Percentiles rank a stretch among this genome's conserved stretches.
phyloP scores from a whole-genome alignment of 176 grass and related monocot species.

The Eleusine coracana region DNA sequence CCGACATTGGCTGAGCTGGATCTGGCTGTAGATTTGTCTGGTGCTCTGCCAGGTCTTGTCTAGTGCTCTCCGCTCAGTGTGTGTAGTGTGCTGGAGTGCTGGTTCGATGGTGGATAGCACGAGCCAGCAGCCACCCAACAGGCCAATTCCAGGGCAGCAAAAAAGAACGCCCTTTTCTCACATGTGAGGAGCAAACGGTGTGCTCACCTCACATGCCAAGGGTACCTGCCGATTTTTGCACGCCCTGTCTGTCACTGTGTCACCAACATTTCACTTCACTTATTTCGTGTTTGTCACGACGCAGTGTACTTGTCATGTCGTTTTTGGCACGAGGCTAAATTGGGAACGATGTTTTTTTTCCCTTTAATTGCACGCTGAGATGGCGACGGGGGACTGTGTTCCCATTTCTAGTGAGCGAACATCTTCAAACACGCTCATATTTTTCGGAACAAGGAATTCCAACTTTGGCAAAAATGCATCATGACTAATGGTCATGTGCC shows the following conservation, averaged over 20 bases:
- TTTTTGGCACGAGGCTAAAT: background rate
- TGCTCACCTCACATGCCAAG: slow-evolving; percentile 41
- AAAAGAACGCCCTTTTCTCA: slow-evolving; percentile 27
- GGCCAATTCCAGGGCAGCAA: slow-evolving; percentile 18
- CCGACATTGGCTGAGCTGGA: slow-evolving; percentile 55
- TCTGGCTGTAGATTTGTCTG: slow-evolving; percentile 73
- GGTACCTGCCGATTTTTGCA: background rate
- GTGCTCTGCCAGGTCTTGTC: slow-evolving; percentile 29
- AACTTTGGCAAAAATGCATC: slow-evolving; percentile 17
- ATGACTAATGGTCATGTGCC: slow-evolving; percentile 28
- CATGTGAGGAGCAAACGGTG: slow-evolving; percentile 43
- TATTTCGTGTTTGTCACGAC: background rate
- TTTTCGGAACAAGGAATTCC: background rate
- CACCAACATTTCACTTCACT: background rate
- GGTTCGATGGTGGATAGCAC: slow-evolving; percentile 16
- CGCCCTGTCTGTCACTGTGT: background rate
- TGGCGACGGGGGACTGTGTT: background rate
- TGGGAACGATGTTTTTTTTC: background rate
- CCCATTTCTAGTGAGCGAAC: background rate
- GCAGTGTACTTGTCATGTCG: background rate
- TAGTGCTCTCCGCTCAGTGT: slow-evolving; percentile 9
- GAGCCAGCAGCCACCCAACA: background rate
- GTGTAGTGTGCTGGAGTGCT: background rate
- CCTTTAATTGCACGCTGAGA: background rate
- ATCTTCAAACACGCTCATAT: background rate